Base-by-base conservation (phyloP, 192 early-diverging fungal genomes). In the Backusella liffmaniae region DNA sequence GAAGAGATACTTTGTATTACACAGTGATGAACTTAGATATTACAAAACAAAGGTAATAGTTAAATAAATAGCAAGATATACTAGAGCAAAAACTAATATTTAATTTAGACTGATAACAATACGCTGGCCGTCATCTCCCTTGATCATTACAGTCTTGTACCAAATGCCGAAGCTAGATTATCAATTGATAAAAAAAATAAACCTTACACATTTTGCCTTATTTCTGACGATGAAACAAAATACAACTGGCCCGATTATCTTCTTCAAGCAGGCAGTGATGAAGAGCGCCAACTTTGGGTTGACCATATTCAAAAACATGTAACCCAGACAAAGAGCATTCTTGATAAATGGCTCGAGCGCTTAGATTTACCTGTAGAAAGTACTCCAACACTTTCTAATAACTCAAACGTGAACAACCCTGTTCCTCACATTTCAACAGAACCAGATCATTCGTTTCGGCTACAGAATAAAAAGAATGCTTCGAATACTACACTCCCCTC, bases 311-410 rank as follows among this genome's bases (percentile, higher is more conserved):
- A 77, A 29, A 29, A 21, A 53, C 65, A 69, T 56, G 18, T 81
- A 7, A 13, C 23, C 2, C 49, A 56, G 32, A 30, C 46, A 18
- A 66, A 36, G 30, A 81, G 80, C 39, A 73, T 81, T 12, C 67
- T 81, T 7, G 80, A 81, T 37, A 81, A 81, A 59, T 81, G 80
- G 80, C 66, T 81, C 13, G 76, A 81, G 16, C 44, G 76, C 13
- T 72, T 81, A 16, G 80, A 81, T 44, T 66, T 81, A 12, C 46
- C 67, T 34, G 65, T 59, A n/a, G 37, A 67, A 18, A 46, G 21
- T 36, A 67, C 26, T 26, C 26, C 56, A 10, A 23, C 9, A 12
- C 56, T 29, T 29, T 23, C 23, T 12, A 29, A 13, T 10, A 29
- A 8, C 9, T 13, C 56, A 62, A 29, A 26, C 3, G 9, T 29